Conservation (phyloP, 1,284 basidiomycete genomes). For the Irpex sp. region DNA sequence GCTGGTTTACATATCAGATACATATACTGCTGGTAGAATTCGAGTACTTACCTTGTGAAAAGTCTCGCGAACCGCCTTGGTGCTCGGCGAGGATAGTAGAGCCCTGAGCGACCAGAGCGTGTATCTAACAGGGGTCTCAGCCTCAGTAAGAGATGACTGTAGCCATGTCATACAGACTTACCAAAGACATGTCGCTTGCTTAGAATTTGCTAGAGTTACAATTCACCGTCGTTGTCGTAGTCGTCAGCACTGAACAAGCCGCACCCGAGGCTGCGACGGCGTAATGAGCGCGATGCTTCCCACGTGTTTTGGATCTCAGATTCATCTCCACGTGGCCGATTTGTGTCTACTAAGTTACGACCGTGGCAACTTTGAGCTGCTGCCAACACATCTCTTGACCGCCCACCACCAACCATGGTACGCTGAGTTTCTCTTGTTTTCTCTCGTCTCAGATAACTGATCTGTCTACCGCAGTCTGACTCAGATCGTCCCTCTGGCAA, state of each 20-base stretch:
- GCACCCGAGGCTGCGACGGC: not conserved
- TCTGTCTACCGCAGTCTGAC: constrained; percentile 27
- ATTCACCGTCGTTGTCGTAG: not conserved
- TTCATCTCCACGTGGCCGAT: constrained; percentile 9
- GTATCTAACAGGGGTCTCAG: constrained; percentile 47
- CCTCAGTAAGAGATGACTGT: too few species aligned
- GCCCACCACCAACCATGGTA: constrained; percentile 26
- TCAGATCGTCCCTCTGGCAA: constrained; percentile 28
- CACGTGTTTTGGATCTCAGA: not conserved
- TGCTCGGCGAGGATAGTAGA: constrained; percentile 81
- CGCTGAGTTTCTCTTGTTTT: constrained; percentile 1
- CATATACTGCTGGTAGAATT: not conserved
- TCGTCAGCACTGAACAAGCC: constrained; percentile 7
- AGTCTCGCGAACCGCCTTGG: constrained; percentile 73
- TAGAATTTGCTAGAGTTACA: not conserved
- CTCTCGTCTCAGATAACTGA: not conserved
- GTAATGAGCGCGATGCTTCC: not conserved
- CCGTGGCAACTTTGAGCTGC: constrained; percentile 4
- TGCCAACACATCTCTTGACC: constrained; percentile 27
- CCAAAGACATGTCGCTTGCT: not conserved
- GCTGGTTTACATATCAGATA: constrained; percentile 39
- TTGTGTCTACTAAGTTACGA: constrained; percentile 8
- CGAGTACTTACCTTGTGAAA: constrained; percentile 69
- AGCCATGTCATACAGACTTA: too few species aligned
- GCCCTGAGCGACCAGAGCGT: constrained; percentile 84